Conservation (phyloP, 495 filamentous ascomycete genomes). For the Aspergillus bridgeri region DNA sequence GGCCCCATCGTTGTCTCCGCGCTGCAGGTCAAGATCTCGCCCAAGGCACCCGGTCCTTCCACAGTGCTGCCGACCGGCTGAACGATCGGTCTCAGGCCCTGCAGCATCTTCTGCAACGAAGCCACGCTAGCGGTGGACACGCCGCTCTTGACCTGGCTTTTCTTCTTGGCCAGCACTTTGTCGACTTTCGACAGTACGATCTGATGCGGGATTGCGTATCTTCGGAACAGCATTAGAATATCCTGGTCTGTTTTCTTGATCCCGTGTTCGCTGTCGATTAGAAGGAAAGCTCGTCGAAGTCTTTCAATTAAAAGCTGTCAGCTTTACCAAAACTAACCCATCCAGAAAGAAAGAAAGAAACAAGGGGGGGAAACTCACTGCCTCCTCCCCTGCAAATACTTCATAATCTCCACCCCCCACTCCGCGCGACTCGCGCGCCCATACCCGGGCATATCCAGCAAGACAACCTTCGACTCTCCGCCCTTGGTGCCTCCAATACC, state of each 20-base stretch:
- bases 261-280: conserved; percentile 80
- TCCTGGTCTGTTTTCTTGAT: conserved; percentile 68
- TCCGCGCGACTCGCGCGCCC: conserved; percentile 69
- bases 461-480: conserved; percentile 52
- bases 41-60: conserved; percentile 45
- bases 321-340: background rate
- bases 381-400: conserved; percentile 69
- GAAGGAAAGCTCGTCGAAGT: conserved; percentile 73
- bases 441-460: conserved; percentile 95
- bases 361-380: conserved; percentile 47
- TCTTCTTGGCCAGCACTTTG: conserved; percentile 39
- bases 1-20: conserved; percentile 28
- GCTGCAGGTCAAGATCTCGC: conserved; percentile 50
- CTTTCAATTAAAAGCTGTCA: conserved; percentile 17
- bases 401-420: conserved; percentile 85
- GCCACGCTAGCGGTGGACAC: conserved; percentile 26
- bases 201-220: conserved; percentile 64
- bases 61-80: conserved; percentile 31
- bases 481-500: conserved; percentile 60
- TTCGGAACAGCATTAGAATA: conserved; percentile 61
- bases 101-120: conserved; percentile 28
- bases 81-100: conserved; percentile 23
- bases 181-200: conserved; percentile 86
- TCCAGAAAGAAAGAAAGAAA: background rate
- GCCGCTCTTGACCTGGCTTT: conserved; percentile 29